phyloP scores from a whole-genome alignment of 805 yeast genomes.

The Yarrowia hollandica region DNA sequence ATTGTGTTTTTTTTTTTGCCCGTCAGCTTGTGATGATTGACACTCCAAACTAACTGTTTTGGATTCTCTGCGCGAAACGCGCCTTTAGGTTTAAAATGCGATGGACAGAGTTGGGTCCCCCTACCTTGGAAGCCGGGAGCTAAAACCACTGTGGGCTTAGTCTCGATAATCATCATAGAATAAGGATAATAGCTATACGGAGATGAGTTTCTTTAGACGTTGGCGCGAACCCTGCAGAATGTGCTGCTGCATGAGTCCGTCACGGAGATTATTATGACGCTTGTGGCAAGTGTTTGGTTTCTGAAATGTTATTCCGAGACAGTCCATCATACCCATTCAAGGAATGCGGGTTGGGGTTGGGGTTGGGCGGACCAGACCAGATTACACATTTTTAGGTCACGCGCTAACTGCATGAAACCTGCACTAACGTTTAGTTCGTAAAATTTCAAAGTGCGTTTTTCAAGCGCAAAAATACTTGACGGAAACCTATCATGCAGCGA shows the following conservation, averaged over 20 bases:
- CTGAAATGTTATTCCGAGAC: constrained; percentile 4
- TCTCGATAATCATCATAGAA: no score
- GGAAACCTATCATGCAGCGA: constrained; percentile 4
- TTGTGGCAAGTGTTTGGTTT: neutral
- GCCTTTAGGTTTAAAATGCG: constrained; percentile 20
- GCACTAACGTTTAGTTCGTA: constrained; percentile 18
- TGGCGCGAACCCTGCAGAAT: neutral
- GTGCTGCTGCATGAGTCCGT: neutral
- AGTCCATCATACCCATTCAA: neutral
- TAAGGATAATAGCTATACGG: no score
- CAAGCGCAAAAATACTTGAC: constrained; percentile 1
- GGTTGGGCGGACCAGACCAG: no score
- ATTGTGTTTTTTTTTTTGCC: neutral
- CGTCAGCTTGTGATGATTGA: constrained; percentile 9
- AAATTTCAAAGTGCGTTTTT: constrained; percentile 22
- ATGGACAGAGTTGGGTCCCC: constrained; percentile 12
- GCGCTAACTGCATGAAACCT: neutral
- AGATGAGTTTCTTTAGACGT: no score
- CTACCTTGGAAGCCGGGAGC: neutral
- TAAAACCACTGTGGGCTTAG: no score
- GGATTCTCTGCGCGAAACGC: constrained; percentile 16
- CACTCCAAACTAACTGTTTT: constrained; percentile 5
- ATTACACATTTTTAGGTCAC: neutral
- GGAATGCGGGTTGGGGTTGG: constrained; percentile 1
- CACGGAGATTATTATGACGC: constrained; percentile 6